Evolutionary conservation across 805 yeast species (phyloP).

Genomic region (Nakazawaea peltata): DNA sequence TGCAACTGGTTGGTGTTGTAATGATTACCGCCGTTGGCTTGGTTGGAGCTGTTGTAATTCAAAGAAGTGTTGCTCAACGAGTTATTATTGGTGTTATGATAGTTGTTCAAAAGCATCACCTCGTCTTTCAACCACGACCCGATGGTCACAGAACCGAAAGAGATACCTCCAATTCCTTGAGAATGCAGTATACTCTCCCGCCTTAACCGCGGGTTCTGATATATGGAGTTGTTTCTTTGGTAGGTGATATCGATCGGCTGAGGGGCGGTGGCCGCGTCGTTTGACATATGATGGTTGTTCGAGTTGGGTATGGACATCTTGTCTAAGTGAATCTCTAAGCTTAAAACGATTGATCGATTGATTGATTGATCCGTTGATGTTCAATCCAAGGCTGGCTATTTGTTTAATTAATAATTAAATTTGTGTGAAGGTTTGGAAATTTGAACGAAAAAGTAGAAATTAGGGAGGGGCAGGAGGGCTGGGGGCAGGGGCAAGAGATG

Average conservation of each 20-base stretch:
- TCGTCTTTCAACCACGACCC: slow-evolving; percentile 97
- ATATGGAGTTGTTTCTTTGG: slow-evolving; percentile 26
- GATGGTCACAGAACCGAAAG: slow-evolving; percentile 94
- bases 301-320: slow-evolving; percentile 24
- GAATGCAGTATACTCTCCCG: slow-evolving; percentile 92
- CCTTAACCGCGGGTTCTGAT: slow-evolving; percentile 48
- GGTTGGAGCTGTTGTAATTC: not conserved
- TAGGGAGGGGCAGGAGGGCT: too few species aligned
- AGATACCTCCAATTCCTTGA: slow-evolving; percentile 96
- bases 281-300: slow-evolving; percentile 5
- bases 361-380: too few species aligned
- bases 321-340: too few species aligned
- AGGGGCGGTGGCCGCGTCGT: slow-evolving; percentile 14
- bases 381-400: too few species aligned
- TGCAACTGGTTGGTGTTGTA: slow-evolving; percentile 12
- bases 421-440: too few species aligned
- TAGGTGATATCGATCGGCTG: slow-evolving; percentile 32
- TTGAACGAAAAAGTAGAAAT: too few species aligned
- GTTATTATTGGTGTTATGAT: slow-evolving; percentile 6
- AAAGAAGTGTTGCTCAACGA: not conserved
- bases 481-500: too few species aligned
- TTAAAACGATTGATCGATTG: too few species aligned
- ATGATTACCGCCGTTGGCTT: slow-evolving; percentile 1
- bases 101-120: slow-evolving; percentile 47
- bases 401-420: too few species aligned